Percentiles rank a stretch among this genome's conserved stretches.
Evolutionary conservation across 345 rosid species (phyloP).

Genomic region (Brassica juncea): DNA sequence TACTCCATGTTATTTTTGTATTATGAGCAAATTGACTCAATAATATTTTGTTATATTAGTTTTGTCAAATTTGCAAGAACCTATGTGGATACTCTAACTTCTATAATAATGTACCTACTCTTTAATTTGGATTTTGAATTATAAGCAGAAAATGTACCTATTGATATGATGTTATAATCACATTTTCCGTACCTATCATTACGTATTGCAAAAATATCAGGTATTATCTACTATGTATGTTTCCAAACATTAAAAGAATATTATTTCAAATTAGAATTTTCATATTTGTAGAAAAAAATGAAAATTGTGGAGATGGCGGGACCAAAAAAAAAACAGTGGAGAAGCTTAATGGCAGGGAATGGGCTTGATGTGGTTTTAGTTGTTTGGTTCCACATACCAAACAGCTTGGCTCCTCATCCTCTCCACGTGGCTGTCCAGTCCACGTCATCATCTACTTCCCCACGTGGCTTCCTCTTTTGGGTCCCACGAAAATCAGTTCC

Average conservation of each 20-base stretch:
- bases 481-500: conserved; percentile 24
- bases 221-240: not conserved
- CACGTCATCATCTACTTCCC: conserved; percentile 36
- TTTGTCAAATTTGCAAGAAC: not conserved
- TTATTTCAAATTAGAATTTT: not conserved
- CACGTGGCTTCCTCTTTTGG: conserved; percentile 31
- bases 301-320: conserved; percentile 31
- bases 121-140: not conserved
- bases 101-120: not conserved
- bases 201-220: not conserved
- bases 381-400: conserved; percentile 29
- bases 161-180: conserved; percentile 9
- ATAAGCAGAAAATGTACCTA: conserved; percentile 6
- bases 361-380: conserved; percentile 34
- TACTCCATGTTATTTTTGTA: no score
- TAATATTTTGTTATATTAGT: no score
- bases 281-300: not conserved
- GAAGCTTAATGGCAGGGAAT: conserved; percentile 34
- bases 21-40: no score
- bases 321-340: conserved; percentile 28
- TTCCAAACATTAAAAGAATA: not conserved
- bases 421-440: conserved; percentile 41
- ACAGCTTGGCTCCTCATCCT: conserved; percentile 42
- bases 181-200: conserved; percentile 31
- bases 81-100: not conserved